Base-by-base conservation (phyloP, 306 rosid species). In the Castanea mollissima region DNA sequence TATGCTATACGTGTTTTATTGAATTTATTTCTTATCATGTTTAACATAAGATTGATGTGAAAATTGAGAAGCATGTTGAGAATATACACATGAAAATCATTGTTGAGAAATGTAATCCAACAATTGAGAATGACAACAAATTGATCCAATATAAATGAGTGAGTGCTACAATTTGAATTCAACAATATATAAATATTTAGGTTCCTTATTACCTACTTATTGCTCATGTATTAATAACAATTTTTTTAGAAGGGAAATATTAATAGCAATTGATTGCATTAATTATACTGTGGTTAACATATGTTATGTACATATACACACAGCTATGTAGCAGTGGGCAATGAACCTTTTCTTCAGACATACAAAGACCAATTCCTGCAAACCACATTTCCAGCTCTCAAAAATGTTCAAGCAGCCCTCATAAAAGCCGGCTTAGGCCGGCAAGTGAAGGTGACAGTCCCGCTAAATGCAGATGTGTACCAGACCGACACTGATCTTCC, bases 391-490 rank as follows among this genome's bases (percentile, higher is more conserved):
- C 99, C 98, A 8, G 99, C 99, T 6, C 86, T 96, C 23, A 88
- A 96, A 79, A 96, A 96, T 85, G 79, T 96, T 54, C 96, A 93
- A 88, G 98, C 98, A 58, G 99, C 99, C 10, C 90, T 96, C 0
- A 87, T 93, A 62, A 96, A 91, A 82, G 96, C 98, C 3, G 97
- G 99, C 0, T 82, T 96, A 71, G 99, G 90, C 0, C 86, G 89
- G 13, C 98, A 96, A 85, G 99, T 96, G 78, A 96, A 90, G 80
- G 89, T 92, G 52, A 93, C 99, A 2, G 81, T 92, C 27, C 98
- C 99, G 11, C 55, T 96, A 59, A 96, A 96, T 65, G 99, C 99
- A 14, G 99, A 93, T 82, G 99, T 96, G 4, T 96, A 93, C 83
- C 83, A 96, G 62, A 87, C 94, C 56, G 90, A 81, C 51, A 85